Evolutionary conservation across 1,139 yeast species (phyloP).

Genomic region (Debaryomyces psychrophilus): DNA sequence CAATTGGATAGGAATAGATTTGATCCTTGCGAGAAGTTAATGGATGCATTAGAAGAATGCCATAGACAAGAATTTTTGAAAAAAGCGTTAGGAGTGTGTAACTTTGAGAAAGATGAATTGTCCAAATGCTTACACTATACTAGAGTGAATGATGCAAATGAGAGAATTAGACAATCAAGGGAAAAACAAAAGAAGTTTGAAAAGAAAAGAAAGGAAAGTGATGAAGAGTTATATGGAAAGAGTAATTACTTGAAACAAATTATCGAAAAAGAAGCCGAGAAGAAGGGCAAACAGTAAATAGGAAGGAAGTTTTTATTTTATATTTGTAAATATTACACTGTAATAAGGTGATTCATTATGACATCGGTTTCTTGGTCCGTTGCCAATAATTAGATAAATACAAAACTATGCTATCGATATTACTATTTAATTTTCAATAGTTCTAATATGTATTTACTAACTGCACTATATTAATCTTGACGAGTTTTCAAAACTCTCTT

Average conservation of each 20-base stretch:
- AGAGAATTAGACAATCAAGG: constrained; percentile 59
- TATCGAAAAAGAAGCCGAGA: constrained; percentile 42
- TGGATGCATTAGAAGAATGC: constrained; percentile 89
- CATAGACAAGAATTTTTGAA: constrained; percentile 72
- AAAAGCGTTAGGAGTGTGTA: constrained; percentile 84
- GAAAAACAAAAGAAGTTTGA: constrained; percentile 59
- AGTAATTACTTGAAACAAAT: constrained; percentile 71
- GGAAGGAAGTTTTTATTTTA: background rate
- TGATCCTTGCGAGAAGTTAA: constrained; percentile 72
- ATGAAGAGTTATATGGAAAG: constrained; percentile 82
- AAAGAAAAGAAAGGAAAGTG: constrained; percentile 58
- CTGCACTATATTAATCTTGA: constrained; percentile 60
- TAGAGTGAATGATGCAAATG: constrained; percentile 67
- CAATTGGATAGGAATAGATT: constrained; percentile 50
- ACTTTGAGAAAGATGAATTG: constrained; percentile 79
- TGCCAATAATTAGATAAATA: background rate
- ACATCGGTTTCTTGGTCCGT: background rate
- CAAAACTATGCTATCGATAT: background rate
- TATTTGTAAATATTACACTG: constrained; percentile 3
- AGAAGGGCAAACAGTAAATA: constrained; percentile 13
- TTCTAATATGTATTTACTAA: constrained; percentile 10
- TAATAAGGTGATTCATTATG: background rate
- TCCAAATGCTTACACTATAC: constrained; percentile 79
- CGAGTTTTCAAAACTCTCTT: constrained; percentile 89
- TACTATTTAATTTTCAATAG: constrained; percentile 2